Conservation (phyloP, 257 asterid genomes). For the Solanum rostratum region DNA sequence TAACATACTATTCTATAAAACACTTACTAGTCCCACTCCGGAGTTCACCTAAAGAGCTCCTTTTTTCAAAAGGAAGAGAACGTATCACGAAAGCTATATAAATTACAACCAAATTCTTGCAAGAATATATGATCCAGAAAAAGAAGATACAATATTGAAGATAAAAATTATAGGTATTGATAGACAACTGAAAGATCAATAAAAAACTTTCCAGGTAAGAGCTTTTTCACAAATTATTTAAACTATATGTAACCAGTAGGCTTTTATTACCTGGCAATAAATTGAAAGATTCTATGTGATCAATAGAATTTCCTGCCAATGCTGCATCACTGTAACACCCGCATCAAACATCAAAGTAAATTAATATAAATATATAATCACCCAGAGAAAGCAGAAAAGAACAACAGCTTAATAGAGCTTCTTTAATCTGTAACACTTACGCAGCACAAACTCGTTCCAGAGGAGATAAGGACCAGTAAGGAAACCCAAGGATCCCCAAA, state of each 20-base stretch:
- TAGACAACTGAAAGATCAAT: neutral
- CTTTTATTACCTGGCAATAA: slow-evolving; percentile 61
- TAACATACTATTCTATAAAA: neutral
- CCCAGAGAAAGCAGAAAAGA: neutral
- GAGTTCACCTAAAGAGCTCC: neutral
- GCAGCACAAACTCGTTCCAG: slow-evolving; percentile 49
- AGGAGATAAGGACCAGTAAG: slow-evolving; percentile 72
- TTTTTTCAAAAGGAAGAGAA: neutral
- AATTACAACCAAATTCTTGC: neutral
- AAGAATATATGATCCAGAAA: neutral
- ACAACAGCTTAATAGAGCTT: neutral
- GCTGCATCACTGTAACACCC: slow-evolving; percentile 29
- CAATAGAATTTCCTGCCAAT: slow-evolving; percentile 28
- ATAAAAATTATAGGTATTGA: neutral
- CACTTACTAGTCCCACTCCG: neutral
- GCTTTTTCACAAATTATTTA: neutral
- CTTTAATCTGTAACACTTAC: slow-evolving; percentile 28
- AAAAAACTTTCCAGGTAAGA: neutral
- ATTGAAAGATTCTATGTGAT: slow-evolving; percentile 42
- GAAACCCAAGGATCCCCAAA: slow-evolving; percentile 75
- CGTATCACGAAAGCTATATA: neutral
- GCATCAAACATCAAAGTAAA: neutral
- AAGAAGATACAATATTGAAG: neutral
- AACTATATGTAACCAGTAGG: neutral
- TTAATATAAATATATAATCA: neutral